phyloP scores from a whole-genome alignment of 2,329 filamentous ascomycete genomes.

The Dactylellina haptotyla region DNA sequence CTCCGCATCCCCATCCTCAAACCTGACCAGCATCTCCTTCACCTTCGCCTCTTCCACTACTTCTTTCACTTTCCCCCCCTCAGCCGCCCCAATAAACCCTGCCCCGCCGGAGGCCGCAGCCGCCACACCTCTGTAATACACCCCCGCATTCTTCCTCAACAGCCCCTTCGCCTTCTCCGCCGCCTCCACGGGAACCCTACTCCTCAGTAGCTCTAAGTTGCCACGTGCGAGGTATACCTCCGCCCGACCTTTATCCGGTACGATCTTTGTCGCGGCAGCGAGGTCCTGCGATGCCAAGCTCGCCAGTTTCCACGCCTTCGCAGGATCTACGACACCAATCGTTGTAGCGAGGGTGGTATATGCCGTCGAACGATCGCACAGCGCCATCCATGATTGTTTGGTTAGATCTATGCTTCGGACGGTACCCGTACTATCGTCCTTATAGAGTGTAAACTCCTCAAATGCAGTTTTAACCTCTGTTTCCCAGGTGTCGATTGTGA shows the following conservation, averaged over 20 bases:
- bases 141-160: slow-evolving; percentile 56
- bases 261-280: slow-evolving; percentile 52
- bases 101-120: not conserved
- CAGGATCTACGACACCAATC: not conserved
- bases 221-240: slow-evolving; percentile 56
- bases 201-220: slow-evolving; percentile 56
- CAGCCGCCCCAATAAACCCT: slow-evolving; percentile 37
- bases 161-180: slow-evolving; percentile 42
- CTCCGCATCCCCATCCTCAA: slow-evolving; percentile 50
- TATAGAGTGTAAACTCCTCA: not conserved
- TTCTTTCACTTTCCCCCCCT: slow-evolving; percentile 49
- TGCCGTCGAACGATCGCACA: slow-evolving; percentile 50
- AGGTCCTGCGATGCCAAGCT: slow-evolving; percentile 50
- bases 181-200: slow-evolving; percentile 43
- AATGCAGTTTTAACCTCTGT: slow-evolving; percentile 34
- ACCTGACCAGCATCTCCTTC: slow-evolving; percentile 55
- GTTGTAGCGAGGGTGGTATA: slow-evolving; percentile 23
- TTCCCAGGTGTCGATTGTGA: slow-evolving; percentile 11
- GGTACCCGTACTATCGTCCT: not conserved
- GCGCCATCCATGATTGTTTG: slow-evolving; percentile 36
- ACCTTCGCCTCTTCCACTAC: slow-evolving; percentile 54
- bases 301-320: slow-evolving; percentile 54
- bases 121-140: slow-evolving; percentile 56
- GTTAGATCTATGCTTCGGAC: slow-evolving; percentile 16
- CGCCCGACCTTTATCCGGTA: slow-evolving; percentile 49